phyloP scores from a whole-genome alignment of 805 yeast species.

The Kluyveromyces dobzhanskii region DNA sequence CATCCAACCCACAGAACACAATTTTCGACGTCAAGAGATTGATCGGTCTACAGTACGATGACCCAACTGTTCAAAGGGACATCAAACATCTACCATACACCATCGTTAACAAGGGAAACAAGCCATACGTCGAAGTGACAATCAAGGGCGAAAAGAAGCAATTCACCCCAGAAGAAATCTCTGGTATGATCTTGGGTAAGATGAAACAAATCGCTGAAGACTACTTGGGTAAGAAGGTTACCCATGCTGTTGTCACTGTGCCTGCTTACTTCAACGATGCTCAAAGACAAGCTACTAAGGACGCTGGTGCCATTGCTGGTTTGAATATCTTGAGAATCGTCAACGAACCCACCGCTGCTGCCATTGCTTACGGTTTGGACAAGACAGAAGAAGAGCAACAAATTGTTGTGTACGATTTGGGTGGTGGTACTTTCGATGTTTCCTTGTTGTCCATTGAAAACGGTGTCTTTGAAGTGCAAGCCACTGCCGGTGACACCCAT shows the following conservation, averaged over 20 bases:
- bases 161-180: conserved; percentile 88
- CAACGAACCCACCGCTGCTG: conserved; percentile 96
- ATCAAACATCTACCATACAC: conserved; percentile 75
- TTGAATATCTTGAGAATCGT: conserved; percentile 81
- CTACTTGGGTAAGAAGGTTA: conserved; percentile 73
- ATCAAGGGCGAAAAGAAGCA: conserved; percentile 65
- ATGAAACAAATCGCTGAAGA: conserved; percentile 93
- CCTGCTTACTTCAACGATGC: conserved; percentile 94
- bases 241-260: conserved; percentile 87
- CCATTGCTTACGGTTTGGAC: conserved; percentile 92
- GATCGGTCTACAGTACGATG: conserved; percentile 76
- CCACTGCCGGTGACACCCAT: conserved; percentile 95
- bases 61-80: conserved; percentile 72
- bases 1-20: conserved; percentile 79
- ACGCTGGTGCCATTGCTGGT: conserved; percentile 89
- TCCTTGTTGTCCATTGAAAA: conserved; percentile 80
- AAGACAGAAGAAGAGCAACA: conserved; percentile 76
- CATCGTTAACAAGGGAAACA: conserved; percentile 61
- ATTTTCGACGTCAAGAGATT: conserved; percentile 87
- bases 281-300: conserved; percentile 90
- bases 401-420: conserved; percentile 86
- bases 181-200: conserved; percentile 84
- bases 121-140: conserved; percentile 74
- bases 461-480: conserved; percentile 88
- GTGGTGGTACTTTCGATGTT: conserved; percentile 97